Percentiles rank a stretch among this genome's conserved stretches.
Conservation (phyloP, 2,329 filamentous ascomycete species). For the Exophiala calicioides region DNA sequence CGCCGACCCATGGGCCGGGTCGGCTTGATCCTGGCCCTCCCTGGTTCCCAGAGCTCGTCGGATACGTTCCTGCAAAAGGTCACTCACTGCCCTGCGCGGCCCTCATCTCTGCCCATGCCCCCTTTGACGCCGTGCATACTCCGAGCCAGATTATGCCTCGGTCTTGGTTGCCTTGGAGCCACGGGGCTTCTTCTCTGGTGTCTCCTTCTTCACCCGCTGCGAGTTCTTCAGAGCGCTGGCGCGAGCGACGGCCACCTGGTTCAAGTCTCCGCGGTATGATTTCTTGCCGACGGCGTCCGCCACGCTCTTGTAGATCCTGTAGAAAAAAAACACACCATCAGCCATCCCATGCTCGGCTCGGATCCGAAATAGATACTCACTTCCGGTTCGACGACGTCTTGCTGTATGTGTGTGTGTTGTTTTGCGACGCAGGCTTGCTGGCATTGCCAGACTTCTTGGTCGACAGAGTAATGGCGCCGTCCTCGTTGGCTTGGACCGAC, state of each 20-base stretch:
- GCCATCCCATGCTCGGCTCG: conserved; percentile 7
- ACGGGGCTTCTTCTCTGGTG: conserved; percentile 71
- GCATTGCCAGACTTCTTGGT: conserved; percentile 75
- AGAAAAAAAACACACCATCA: conserved; percentile 22
- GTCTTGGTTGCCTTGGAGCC: conserved; percentile 78
- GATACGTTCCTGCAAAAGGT: too few relatives aligned
- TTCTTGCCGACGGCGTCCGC: conserved; percentile 79
- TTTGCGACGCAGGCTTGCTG: conserved; percentile 71
- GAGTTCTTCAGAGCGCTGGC: conserved; percentile 80
- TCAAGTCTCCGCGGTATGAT: conserved; percentile 81
- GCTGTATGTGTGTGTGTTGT: conserved; percentile 68
- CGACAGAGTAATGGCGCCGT: conserved; percentile 76
- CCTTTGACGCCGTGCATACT: background rate
- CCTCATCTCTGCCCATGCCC: background rate
- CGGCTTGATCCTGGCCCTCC: too few relatives aligned
- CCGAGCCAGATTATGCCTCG: conserved; percentile 33
- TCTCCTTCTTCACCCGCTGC: conserved; percentile 76
- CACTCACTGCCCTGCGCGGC: too few relatives aligned
- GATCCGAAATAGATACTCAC: conserved; percentile 55
- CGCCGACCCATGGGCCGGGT: too few relatives aligned
- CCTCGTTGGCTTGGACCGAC: conserved; percentile 69
- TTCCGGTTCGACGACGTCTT: conserved; percentile 75
- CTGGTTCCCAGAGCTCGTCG: too few relatives aligned
- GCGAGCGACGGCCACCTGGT: conserved; percentile 76
- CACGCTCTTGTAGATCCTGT: conserved; percentile 83